Base-by-base conservation (phyloP, 306 rosid species). In the Pachyrhizus erosus region DNA sequence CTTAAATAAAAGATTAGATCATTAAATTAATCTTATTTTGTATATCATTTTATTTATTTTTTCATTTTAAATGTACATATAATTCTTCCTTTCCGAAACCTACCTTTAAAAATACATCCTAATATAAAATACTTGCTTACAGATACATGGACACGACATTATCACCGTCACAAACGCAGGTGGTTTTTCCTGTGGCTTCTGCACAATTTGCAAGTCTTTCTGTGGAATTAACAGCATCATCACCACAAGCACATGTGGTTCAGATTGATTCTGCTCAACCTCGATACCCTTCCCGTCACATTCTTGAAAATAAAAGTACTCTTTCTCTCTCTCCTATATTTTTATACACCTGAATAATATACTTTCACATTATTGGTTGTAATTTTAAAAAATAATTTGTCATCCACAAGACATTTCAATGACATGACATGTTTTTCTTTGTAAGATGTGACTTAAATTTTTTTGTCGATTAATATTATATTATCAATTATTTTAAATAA, bases 281-380 rank as follows among this genome's bases (percentile, higher is more conserved):
- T 49, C 42, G 1, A 71, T 7, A 7, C 1, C 80, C 87, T 73
- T 78, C 76, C 20, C 45, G 9, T 42, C 55, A 73, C 39, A 43
- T 84, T 2, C 2, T 79, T 18, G 1, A 79, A 65, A 65, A 84
- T 43, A 73, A 0, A 42, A 43, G 87, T 84, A 78, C 12, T 40
- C 49, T 26, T 18, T 64, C 57, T 13, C 40, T 60, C 54, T 26
- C 15, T 64, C 33, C 4, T 4, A 9, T 2, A 5, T 1, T 2
- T 7, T 7, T 15, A 54, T 54, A 1, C 52, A 46, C 14, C 0
- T 13, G 3, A 34, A 46, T 58, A 24, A 6, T 17, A 54, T 23
- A 24, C 6, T 70, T 43, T 21, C 21, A 42, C 43, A 37, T 68
- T 2, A 68, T 0, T 23, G 21, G 9, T 18, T 17, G 58, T 51